Conservation (phyloP, 2,329 filamentous ascomycete species). For the Bipolaris gigantea region DNA sequence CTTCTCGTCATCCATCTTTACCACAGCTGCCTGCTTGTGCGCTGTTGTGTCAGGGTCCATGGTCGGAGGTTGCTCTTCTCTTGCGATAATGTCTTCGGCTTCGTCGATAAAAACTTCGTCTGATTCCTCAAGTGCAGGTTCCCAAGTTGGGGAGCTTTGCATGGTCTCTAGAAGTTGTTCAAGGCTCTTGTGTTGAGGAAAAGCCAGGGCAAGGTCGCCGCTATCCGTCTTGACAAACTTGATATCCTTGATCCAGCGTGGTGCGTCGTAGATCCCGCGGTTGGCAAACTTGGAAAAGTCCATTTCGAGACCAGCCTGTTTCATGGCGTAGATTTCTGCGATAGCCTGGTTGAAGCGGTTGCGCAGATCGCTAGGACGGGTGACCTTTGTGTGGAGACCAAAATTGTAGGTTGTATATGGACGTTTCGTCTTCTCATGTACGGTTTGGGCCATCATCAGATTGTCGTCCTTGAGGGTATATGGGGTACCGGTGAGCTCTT, state of each 20-base stretch:
- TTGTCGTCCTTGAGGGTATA: conserved; percentile 37
- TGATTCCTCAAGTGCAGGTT: conserved; percentile 11
- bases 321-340: conserved; percentile 58
- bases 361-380: conserved; percentile 21
- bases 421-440: conserved; percentile 40
- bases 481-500: conserved; percentile 35
- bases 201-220: conserved; percentile 28
- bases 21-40: conserved; percentile 30
- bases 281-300: conserved; percentile 32
- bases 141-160: conserved; percentile 24
- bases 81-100: conserved; percentile 17
- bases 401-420: conserved; percentile 35
- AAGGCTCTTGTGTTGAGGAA: conserved; percentile 23
- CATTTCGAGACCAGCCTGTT: conserved; percentile 31
- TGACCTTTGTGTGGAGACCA: conserved; percentile 24
- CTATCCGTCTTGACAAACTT: conserved; percentile 24
- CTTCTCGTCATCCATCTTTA: conserved; percentile 33
- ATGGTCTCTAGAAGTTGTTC: conserved; percentile 30
- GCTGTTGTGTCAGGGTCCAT: conserved; percentile 36
- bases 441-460: conserved; percentile 32
- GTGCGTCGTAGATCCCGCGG: conserved; percentile 32
- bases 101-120: conserved; percentile 28
- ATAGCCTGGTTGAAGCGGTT: conserved; percentile 58
- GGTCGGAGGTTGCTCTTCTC: conserved; percentile 17
- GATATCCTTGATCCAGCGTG: conserved; percentile 35